Conservation (phyloP, 768 basidiomycete species). For the Heimioporus sp. region DNA sequence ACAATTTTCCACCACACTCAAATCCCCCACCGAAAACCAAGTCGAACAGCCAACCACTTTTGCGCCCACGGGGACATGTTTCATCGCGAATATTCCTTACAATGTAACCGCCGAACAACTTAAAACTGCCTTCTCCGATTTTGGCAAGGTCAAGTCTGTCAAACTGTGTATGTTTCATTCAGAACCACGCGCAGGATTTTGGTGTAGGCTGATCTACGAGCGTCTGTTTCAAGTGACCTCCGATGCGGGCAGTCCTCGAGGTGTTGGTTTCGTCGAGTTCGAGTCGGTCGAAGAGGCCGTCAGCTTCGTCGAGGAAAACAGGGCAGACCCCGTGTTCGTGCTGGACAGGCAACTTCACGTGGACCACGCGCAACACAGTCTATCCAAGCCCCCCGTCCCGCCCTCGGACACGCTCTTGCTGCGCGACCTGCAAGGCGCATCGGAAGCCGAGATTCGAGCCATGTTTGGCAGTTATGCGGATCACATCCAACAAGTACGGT, state of each 20-base stretch:
- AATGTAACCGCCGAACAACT: conserved; percentile 40
- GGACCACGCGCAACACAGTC: conserved; percentile 33
- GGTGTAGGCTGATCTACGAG: background rate
- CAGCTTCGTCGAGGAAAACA: conserved; percentile 33
- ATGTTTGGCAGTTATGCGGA: conserved; percentile 22
- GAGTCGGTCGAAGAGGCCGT: conserved; percentile 35
- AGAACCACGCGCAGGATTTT: background rate
- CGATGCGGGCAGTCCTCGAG: conserved; percentile 38
- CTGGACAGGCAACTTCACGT: conserved; percentile 44
- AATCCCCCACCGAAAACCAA: conserved; percentile 1
- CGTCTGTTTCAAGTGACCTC: conserved; percentile 13
- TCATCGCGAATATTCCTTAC: conserved; percentile 55
- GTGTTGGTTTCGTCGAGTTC: conserved; percentile 48
- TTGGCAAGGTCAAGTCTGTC: conserved; percentile 40
- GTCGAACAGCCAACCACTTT: background rate
- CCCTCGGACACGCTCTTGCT: conserved; percentile 35
- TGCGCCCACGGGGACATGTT: conserved; percentile 40
- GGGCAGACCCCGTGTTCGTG: conserved; percentile 48
- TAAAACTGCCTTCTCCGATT: conserved; percentile 39
- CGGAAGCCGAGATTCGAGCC: conserved; percentile 24
- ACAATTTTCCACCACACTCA: conserved; percentile 17
- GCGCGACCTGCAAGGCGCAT: conserved; percentile 20
- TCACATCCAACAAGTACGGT: conserved; percentile 29
- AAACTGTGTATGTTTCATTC: conserved; percentile 38
- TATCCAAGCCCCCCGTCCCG: background rate